These are phyloP conservation scores for Xylaria longipes DNA, from an alignment of 495 filamentous ascomycete species.

Conservation along the genomic window DNA sequence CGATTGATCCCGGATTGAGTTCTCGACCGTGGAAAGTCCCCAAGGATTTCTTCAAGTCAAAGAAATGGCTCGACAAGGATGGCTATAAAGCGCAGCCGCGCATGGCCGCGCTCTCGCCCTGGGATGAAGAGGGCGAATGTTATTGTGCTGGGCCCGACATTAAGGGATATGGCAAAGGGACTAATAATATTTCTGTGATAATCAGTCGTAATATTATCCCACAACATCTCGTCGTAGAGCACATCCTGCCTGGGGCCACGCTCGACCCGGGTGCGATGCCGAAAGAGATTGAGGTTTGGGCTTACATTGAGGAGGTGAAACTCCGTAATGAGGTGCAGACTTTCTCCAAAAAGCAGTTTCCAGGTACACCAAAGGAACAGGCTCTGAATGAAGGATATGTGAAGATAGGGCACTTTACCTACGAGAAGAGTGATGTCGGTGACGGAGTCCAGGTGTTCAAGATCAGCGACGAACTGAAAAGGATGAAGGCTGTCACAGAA, in stretches of 20 bases:
- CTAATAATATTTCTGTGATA: conserved; percentile 55
- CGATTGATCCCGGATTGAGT: conserved; percentile 36
- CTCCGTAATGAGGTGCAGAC: conserved; percentile 37
- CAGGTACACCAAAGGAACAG: conserved; percentile 29
- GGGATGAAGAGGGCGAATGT: conserved; percentile 70
- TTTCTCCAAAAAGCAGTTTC: conserved; percentile 42
- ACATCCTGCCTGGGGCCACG: conserved; percentile 60
- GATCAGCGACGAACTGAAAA: conserved; percentile 50
- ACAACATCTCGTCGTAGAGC: conserved; percentile 65
- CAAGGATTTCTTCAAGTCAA: conserved; percentile 24
- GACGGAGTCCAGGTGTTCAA: conserved; percentile 57
- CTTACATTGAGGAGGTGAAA: conserved; percentile 45
- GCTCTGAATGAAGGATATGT: conserved; percentile 46
- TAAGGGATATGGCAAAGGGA: conserved; percentile 30
- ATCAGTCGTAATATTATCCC: conserved; percentile 57
- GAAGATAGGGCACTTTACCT: conserved; percentile 60
- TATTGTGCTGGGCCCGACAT: conserved; percentile 62
- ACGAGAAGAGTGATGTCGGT: conserved; percentile 51
- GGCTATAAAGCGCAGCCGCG: conserved; percentile 36
- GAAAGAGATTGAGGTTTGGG: conserved; percentile 66
- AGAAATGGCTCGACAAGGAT: conserved; percentile 34
- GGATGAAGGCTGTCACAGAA: conserved; percentile 43
- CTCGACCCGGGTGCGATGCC: conserved; percentile 63
- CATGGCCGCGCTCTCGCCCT: conserved; percentile 57
- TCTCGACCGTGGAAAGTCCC: conserved; percentile 38